Conservation (phyloP, 306 rosid species). For the Cercis canadensis region DNA sequence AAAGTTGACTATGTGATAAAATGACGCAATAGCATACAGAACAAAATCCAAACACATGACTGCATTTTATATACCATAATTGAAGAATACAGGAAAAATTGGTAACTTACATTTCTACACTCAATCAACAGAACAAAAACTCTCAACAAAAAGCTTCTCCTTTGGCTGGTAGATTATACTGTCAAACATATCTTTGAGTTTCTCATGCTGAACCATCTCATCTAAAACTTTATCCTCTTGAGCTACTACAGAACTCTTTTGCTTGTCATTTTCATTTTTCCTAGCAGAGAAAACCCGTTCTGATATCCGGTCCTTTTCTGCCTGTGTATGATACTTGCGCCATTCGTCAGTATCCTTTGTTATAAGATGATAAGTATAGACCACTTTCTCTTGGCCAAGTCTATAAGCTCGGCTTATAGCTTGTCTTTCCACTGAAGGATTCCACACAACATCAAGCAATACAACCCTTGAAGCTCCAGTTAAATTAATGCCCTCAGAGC, state of each 20-base stretch:
- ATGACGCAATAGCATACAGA: too few species aligned
- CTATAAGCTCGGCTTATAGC: constrained; percentile 50
- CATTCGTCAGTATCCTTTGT: constrained; percentile 34
- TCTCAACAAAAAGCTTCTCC: constrained; percentile 28
- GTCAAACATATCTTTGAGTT: constrained; percentile 43
- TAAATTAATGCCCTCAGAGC: constrained; percentile 46
- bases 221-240: constrained; percentile 44
- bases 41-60: too few species aligned
- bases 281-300: constrained; percentile 42
- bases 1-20: too few species aligned
- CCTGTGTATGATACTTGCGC: constrained; percentile 34
- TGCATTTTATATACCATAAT: too few species aligned
- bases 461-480: constrained; percentile 55
- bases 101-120: too few species aligned
- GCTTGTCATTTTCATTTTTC: constrained; percentile 2
- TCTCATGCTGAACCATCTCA: constrained; percentile 27
- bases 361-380: constrained; percentile 45
- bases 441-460: constrained; percentile 53
- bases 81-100: too few species aligned
- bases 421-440: constrained; percentile 48
- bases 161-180: constrained; percentile 18
- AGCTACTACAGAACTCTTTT: not conserved
- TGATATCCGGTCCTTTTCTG: constrained; percentile 43
- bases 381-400: constrained; percentile 45
- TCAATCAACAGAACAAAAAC: not conserved